Conservation (phyloP, 139 green algal genomes). For the Closterium sp. region DNA sequence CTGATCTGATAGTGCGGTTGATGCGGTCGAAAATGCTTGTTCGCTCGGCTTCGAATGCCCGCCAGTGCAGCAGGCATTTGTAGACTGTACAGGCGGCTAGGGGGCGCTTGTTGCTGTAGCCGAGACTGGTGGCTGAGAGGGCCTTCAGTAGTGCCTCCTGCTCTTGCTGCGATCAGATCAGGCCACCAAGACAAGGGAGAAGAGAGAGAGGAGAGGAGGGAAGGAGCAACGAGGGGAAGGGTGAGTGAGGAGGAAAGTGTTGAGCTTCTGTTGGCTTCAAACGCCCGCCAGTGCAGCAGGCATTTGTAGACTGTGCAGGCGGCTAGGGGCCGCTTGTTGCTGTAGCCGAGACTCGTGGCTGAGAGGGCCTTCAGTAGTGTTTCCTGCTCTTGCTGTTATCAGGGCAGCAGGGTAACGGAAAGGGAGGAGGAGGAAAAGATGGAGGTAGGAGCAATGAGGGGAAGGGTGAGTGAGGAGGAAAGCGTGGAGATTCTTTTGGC, state of each 20-base stretch:
- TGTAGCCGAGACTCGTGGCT: conserved; percentile 73
- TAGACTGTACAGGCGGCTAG: conserved; percentile 88
- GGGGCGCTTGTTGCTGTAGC: conserved; percentile 76
- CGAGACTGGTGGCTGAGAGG: conserved; percentile 58
- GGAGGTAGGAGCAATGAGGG: neutral
- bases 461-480: neutral
- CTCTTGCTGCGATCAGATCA: conserved; percentile 53
- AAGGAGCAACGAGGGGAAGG: neutral
- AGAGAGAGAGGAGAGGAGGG: neutral
- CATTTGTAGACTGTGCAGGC: conserved; percentile 86
- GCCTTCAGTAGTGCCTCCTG: conserved; percentile 80
- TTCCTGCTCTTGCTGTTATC: conserved; percentile 75
- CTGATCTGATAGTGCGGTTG: conserved; percentile 79
- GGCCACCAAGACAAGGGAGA: neutral
- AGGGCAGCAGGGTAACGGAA: neutral
- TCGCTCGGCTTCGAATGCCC: conserved; percentile 84
- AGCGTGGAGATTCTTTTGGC: conserved; percentile 76
- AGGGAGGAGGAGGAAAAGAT: neutral
- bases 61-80: conserved; percentile 82
- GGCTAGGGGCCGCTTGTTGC: conserved; percentile 74
- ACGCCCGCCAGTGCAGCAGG: conserved; percentile 82
- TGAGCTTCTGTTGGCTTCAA: conserved; percentile 86
- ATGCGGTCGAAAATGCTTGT: conserved; percentile 94
- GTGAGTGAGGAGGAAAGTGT: conserved; percentile 63
- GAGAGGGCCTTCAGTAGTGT: conserved; percentile 63